A percentile compares a stretch with the other conserved stretches of the same genome.
Conservation (phyloP, 2,329 filamentous ascomycete species). For the Tricladium varicosporioides region DNA sequence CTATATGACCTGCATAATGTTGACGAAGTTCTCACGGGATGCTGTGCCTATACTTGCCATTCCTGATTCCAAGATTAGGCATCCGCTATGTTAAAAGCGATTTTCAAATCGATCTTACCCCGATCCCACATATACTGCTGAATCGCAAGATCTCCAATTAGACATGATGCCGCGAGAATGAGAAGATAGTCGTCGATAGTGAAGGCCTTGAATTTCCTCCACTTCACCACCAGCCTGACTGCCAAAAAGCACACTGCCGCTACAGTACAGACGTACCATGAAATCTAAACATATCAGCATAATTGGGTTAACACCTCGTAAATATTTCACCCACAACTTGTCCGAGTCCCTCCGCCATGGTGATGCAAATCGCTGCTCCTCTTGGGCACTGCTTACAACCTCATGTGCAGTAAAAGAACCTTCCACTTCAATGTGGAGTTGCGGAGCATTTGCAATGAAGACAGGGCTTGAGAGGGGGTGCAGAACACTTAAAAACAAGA, state of each 20-base stretch:
- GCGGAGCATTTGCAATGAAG: neutral
- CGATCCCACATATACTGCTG: constrained; percentile 35
- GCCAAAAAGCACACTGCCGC: constrained; percentile 29
- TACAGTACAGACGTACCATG: constrained; percentile 18
- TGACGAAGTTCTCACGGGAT: neutral
- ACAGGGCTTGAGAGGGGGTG: neutral
- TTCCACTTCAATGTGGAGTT: neutral
- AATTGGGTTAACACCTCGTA: neutral
- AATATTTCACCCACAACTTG: constrained; percentile 4
- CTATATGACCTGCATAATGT: constrained; percentile 8
- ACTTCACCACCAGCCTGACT: constrained; percentile 32
- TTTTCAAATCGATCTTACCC: constrained; percentile 28
- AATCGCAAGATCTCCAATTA: constrained; percentile 34
- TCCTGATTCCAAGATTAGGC: neutral
- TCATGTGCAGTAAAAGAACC: neutral
- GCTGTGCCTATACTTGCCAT: neutral
- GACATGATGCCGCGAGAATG: constrained; percentile 31
- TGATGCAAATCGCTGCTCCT: neutral
- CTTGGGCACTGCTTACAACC: neutral
- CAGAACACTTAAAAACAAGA: neutral
- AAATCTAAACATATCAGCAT: constrained; percentile 3
- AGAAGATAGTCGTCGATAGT: constrained; percentile 35
- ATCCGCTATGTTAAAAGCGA: constrained; percentile 11
- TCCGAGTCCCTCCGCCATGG: constrained; percentile 4
- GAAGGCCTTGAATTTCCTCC: constrained; percentile 30